Evolutionary conservation across 495 filamentous ascomycete genomes (phyloP).

Genomic region (Filosporella fistucella): DNA sequence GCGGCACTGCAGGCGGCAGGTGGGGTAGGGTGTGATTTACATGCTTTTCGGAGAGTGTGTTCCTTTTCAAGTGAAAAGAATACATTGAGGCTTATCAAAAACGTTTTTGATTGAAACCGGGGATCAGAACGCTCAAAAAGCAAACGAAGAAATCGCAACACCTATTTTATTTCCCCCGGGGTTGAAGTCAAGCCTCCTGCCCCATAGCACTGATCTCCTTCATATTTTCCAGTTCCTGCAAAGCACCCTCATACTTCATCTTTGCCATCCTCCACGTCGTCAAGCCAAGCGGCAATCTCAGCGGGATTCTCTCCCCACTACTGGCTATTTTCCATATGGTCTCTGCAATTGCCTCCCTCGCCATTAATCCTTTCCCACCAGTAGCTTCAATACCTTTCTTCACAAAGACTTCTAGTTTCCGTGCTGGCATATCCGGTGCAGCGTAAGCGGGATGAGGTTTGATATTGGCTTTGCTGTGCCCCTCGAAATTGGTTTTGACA

Average conservation of each 20-base stretch:
- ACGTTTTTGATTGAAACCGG: too few relatives aligned
- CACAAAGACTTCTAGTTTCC: conserved; percentile 31
- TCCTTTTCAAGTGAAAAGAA: too few relatives aligned
- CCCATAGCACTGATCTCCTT: conserved; percentile 29
- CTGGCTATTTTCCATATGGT: conserved; percentile 33
- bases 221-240: conserved; percentile 29
- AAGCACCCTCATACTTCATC: conserved; percentile 28
- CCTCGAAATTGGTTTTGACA: conserved; percentile 41
- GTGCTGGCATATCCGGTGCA: conserved; percentile 29
- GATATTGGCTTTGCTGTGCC: conserved; percentile 22
- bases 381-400: conserved; percentile 24
- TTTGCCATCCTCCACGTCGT: conserved; percentile 36
- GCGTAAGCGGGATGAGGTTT: conserved; percentile 31
- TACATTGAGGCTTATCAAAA: too few relatives aligned
- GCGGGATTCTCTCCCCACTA: conserved; percentile 32
- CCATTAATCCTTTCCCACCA: conserved; percentile 24
- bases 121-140: too few relatives aligned
- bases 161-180: too few relatives aligned
- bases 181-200: conserved; percentile 7
- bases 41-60: too few relatives aligned
- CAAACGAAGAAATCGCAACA: too few relatives aligned
- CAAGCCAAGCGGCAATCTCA: conserved; percentile 38
- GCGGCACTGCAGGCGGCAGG: too few relatives aligned
- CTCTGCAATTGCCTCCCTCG: conserved; percentile 31
- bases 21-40: too few relatives aligned